Base-by-base conservation (phyloP, 1,284 basidiomycete species). In the Cryptococcus sp. region DNA sequence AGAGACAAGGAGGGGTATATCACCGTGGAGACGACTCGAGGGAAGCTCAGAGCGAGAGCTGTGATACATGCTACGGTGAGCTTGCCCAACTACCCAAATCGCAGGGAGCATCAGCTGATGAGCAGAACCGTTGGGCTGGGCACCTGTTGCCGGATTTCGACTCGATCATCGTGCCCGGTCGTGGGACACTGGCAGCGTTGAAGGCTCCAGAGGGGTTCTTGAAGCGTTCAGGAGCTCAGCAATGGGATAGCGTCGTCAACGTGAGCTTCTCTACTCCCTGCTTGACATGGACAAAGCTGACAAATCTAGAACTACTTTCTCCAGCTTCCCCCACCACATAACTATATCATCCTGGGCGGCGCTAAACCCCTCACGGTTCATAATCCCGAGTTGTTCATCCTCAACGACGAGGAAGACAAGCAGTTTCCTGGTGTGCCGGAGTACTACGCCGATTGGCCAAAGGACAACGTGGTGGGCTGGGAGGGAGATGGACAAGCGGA, bases 51-150 rank as follows among this genome's bases (percentile, higher is more conserved):
- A 25, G 47, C 58, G 4, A 54, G 52, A 41, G 32, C 52, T n/a
- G 58, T 62, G 22, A 22, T 62, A 6, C 56, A 60, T 28, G 58
- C 56, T 22, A 60, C 58, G 4, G 58, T 55, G 26, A 45, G 56
- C 53, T 10, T 11, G 18, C 14, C 33, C 5, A 11, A n/a, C 39
- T 14, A 31, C 14, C 28, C 28, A 31, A 7, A 31, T 14, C 7
- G 28, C 9, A 7, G 28, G 39, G 7, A 11, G 22, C 18, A 28
- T 42, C 24, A 39, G 11, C 22, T 22, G n/a, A 16, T 23, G n/a
- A n/a, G n/a, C n/a, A 60, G 58, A 60, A 60, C 38, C 54, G 56
- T 36, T 62, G 58, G 58, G 56, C 54, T 10, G 36, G 43, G 10
- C 58, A 60, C 25, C 42, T 60, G 11, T 21, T 60, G 5, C 43